Evolutionary conservation across 2,329 filamentous ascomycete genomes (phyloP), one percentile per base, ranked within the genome.

Genomic region (Blumeriella jaapii): DNA sequence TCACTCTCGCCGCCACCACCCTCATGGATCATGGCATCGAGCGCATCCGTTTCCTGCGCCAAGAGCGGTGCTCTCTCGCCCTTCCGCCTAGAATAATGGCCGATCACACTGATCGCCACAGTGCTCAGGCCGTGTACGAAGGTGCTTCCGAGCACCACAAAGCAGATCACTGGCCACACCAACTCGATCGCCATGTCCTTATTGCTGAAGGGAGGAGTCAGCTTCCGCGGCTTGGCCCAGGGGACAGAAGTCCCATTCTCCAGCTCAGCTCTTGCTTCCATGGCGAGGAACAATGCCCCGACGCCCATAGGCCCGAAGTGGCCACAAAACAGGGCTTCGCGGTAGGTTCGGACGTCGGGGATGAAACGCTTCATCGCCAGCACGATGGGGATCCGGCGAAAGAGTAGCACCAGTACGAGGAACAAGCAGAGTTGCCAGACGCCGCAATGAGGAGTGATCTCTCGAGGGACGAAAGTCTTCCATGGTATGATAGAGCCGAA

Each of bases 251-350:
- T 61, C 7, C 59, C 62, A 0, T 60, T 70, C 44, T 72, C 68
- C 0, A 74, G 57, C 38, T 68, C 58, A 0, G 64, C 67, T 15
- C 67, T 55, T 1, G 66, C 64, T 56, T 73, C 69, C 29, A 73
- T 69, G 2, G 68, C 66, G 1, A 74, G 59, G 53, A 73, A 73
- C 5, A 73, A 51, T 0, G 65, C 69, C 2, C 68, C 69, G 1
- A 73, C 60, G 12, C 69, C 69, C 62, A 73, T 72, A 6, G 68
- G 68, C 0, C 68, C 68, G 38, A 74, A 73, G 47, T 73, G 69
- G 0, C 69, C 68, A 27, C 60, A 61, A 50, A 73, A 73, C 0
- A 72, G 49, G 0, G 68, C 68, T 50, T 73, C 69, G 5, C 60
- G 59, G 14, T 61, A 62, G 0, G 67, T 69, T 6, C 57, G 52